phyloP scores from a whole-genome alignment of 2,329 filamentous ascomycete species.

The Alternaria tenuissima region DNA sequence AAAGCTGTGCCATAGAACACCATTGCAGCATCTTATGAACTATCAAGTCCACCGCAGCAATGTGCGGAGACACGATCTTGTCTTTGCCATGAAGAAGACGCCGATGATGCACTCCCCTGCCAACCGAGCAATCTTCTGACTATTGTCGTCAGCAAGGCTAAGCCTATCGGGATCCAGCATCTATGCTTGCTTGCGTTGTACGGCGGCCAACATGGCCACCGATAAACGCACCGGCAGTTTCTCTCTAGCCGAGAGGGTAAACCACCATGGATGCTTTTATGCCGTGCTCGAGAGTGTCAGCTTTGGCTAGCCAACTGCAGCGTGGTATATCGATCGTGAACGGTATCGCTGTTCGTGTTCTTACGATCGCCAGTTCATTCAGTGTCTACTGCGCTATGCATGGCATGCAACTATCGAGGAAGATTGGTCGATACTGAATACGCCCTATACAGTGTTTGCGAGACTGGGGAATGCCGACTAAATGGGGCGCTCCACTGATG shows the following conservation, averaged over 20 bases:
- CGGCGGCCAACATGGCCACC: constrained; percentile 10
- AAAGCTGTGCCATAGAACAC: constrained; percentile 8
- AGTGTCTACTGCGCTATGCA: background rate
- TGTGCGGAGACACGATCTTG: constrained; percentile 18
- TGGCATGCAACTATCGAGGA: background rate
- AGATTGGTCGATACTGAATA: background rate
- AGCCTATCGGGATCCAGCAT: constrained; percentile 15
- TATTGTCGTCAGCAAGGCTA: constrained; percentile 5
- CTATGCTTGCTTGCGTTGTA: constrained; percentile 19
- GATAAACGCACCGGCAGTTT: constrained; percentile 11
- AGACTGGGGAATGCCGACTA: background rate
- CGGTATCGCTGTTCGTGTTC: background rate
- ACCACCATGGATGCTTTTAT: background rate
- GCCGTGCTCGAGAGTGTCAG: background rate
- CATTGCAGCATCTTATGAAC: constrained; percentile 1
- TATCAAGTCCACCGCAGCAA: constrained; percentile 1
- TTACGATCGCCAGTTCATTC: background rate
- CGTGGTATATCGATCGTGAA: background rate
- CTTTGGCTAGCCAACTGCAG: background rate
- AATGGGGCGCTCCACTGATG: constrained; percentile 5
- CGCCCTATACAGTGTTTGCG: background rate
- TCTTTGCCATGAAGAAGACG: constrained; percentile 12
- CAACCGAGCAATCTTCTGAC: background rate
- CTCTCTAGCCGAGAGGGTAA: constrained; percentile 8
- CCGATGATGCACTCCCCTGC: constrained; percentile 23